Percentiles rank a stretch among this genome's conserved stretches.
Evolutionary conservation across 176 grass and related monocot genomes (phyloP).

Genomic region (Areca catechu): DNA sequence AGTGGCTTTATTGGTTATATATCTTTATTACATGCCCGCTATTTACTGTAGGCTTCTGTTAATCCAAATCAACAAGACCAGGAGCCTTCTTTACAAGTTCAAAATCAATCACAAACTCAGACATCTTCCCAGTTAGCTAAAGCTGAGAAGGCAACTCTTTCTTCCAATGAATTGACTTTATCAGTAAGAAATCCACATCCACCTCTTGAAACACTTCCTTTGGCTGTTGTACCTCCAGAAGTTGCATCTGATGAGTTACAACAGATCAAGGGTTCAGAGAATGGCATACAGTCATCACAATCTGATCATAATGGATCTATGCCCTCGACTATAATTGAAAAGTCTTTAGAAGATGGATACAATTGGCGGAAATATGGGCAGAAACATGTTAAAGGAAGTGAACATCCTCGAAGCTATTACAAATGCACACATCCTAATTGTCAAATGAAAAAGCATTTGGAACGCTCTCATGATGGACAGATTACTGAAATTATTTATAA

Average conservation of each 20-base stretch:
- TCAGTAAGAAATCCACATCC: conserved; percentile 32
- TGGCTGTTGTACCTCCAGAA: conserved; percentile 35
- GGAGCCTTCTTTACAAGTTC: conserved; percentile 47
- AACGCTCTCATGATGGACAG: conserved; percentile 77
- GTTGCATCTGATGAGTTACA: conserved; percentile 31
- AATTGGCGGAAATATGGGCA: conserved; percentile 99
- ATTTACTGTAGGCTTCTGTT: conserved; percentile 42
- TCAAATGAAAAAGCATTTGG: conserved; percentile 93
- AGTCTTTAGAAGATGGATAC: conserved; percentile 78
- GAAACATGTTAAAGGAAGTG: conserved; percentile 94
- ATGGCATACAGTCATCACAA: conserved; percentile 33
- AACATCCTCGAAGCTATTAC: conserved; percentile 98
- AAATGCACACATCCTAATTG: conserved; percentile 98
- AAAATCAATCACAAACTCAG: conserved; percentile 26
- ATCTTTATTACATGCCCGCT: conserved; percentile 14
- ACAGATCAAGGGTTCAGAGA: conserved; percentile 30
- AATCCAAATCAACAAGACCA: conserved; percentile 28
- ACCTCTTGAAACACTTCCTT: conserved; percentile 31
- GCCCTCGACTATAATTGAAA: conserved; percentile 38
- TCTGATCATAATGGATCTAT: conserved; percentile 29
- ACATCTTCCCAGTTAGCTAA: conserved; percentile 33
- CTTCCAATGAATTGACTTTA: conserved; percentile 27
- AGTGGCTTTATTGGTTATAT: background rate
- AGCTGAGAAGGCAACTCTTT: conserved; percentile 32
- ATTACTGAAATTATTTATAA: conserved; percentile 93